Evolutionary conservation across 257 asterid species (phyloP), one percentile per base, ranked within the genome.

Genomic region (Buddleja alternifolia): DNA sequence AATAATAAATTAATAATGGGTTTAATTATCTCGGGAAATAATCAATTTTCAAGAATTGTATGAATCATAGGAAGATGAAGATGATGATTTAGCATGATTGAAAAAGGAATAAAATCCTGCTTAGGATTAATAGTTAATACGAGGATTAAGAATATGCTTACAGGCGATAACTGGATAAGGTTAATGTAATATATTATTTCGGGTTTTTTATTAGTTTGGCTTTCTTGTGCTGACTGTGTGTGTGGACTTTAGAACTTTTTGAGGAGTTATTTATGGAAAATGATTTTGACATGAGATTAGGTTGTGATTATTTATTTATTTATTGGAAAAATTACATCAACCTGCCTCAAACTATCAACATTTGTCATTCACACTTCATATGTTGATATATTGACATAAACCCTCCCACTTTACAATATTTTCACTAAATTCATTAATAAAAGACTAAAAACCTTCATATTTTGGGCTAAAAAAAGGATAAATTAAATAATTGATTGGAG

Each of bases 111-210:
- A 37, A 41, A 25, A 72, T 4, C 8, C 20, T 34, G 15, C 7
- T 29, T 47, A 21, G 54, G 61, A 60, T 59, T 46, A 39, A 37
- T 37, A 46, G 48, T 59, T 46, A 39, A 37, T 37, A 46, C 68
- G 60, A 65, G 37, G 60, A 72, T 63, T 54, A 63, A 3, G 57
- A 15, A 14, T n/a, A 60, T 50, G 60, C 11, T 17, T 15, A 17
- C 36, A n/a, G 16, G 32, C 41, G 42, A 37, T 10, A 37, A 37
- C 5, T 52, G 32, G 59, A 72, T 63, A 62, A 71, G 58, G 60
- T 62, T 52, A 45, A 63, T 41, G 45, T 14, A 20, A 42, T 29
- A 4, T 57, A n/a, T 36, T 17, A 0, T 58, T 6, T 36, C 5
- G 2, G 5, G 2, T 29, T n/a, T 44, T n/a, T 23, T 34, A 36